Base-by-base conservation (phyloP, 257 asterid genomes). In the Verbena officinalis region DNA sequence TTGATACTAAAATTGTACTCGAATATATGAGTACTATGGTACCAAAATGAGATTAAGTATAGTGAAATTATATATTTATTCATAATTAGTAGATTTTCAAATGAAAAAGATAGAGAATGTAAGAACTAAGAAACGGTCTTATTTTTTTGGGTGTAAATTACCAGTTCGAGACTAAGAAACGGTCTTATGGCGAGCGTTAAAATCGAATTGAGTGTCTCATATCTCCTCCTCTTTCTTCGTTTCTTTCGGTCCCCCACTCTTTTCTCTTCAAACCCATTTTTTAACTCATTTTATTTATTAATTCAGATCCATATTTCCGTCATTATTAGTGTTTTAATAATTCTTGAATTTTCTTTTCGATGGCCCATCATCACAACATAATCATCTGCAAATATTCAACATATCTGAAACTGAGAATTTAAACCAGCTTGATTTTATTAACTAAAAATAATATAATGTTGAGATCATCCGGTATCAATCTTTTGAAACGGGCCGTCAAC, bases 141-240 rank as follows among this genome's bases (percentile, higher is more conserved):
- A n/a, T n/a, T n/a, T n/a, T n/a, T n/a, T n/a, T n/a, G n/a, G n/a
- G n/a, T n/a, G n/a, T n/a, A n/a, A n/a, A n/a, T n/a, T n/a, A n/a
- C n/a, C n/a, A n/a, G n/a, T n/a, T n/a, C n/a, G n/a, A n/a, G n/a
- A n/a, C n/a, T 27, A 27, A 27, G 78, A 74, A 69, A 52, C 65
- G 76, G 75, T 70, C 80, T 44, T 65, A 24, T 38, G 46, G 40
- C 70, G 62, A 53, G 67, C 70, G 61, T 64, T 59, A 70, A 9
- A 64, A 22, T 43, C 60, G 64, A 39, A 12, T n/a, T 33, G 39
- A 20, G 31, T 13, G 13, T 19, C 59, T 16, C 13, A 10, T 8
- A 19, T 40, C 54, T 30, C 39, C 54, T 30, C 39, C 55, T 17
- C 38, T 40, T 27, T 44, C 59, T 53, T 19, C 65, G 46, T 67